Base-by-base conservation (phyloP, 176 grass and related monocot genomes). In the Bolboschoenus planiculmis region DNA sequence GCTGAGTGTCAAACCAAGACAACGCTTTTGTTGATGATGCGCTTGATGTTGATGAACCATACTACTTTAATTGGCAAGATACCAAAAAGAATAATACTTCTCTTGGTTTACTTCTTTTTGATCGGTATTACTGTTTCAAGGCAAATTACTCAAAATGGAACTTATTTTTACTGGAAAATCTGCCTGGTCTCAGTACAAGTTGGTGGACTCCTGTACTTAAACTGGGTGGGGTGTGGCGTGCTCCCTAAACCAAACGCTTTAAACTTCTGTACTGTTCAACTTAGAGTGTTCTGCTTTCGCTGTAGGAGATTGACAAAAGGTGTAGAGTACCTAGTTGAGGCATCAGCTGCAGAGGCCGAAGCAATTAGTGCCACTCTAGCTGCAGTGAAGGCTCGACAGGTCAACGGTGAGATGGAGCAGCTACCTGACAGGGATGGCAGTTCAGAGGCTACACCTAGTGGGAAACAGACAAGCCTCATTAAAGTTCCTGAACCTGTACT, bases 311-410 rank as follows among this genome's bases (percentile, higher is more conserved):
- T 89, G 51, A 97, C 89, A 74, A 97, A 97, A 97, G 94, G 91
- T 68, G 89, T 97, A 43, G 94, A 97, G 66, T 97, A 97, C 84
- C 82, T 97, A 56, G 91, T 97, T 62, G 94, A 97, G 86, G 94
- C 94, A 76, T 93, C 94, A 26, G 89, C 94, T 44, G 94, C 94
- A 13, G 94, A 97, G 79, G 94, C 94, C 63, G 91, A 97, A 64
- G 94, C 94, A 51, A 97, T 97, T 83, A 97, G 91, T 83, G 94
- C 94, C 66, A 93, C 94, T 48, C 86, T 97, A 83, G 94, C 94
- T 30, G 94, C 94, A 83, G 91, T 90, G 79, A 97, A 97, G 58
- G 94, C 94, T 37, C 90, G 94, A 70, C 91, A 97, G 86, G 79
- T 90, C 55, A 93, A 93, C 57, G 94, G 94, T 76, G 94, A 97